phyloP scores from a whole-genome alignment of 1,284 basidiomycete genomes.

The Flammula alnicola region DNA sequence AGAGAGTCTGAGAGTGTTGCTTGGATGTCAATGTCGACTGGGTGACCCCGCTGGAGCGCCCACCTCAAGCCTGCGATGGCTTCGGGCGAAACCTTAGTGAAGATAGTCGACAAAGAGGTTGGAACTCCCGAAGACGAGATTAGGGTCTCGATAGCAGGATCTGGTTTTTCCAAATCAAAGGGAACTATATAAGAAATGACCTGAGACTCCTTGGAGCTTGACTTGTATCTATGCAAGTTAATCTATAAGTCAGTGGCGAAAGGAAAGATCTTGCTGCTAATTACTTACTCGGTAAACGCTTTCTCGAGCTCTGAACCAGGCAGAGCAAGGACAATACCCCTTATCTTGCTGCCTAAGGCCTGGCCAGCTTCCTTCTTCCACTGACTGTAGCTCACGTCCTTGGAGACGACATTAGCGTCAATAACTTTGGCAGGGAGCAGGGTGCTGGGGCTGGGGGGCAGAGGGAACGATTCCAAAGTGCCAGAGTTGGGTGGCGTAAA shows the following conservation, averaged over 20 bases:
- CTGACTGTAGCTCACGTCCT: conserved; percentile 40
- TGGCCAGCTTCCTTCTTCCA: conserved; percentile 61
- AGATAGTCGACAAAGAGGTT: conserved; percentile 60
- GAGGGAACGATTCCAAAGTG: conserved; percentile 65
- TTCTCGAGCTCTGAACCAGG: conserved; percentile 45
- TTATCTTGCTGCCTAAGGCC: conserved; percentile 47
- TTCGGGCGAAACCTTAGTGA: conserved; percentile 50
- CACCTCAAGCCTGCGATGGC: conserved; percentile 59
- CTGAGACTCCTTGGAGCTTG: conserved; percentile 37
- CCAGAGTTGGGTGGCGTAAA: conserved; percentile 72
- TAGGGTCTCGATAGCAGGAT: conserved; percentile 43
- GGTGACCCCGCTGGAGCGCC: conserved; percentile 63
- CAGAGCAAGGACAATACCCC: conserved; percentile 58
- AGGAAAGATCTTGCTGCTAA: conserved; percentile 6
- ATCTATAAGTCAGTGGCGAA: conserved; percentile 8
- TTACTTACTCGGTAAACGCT: conserved; percentile 43
- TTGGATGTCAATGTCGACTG: conserved; percentile 72
- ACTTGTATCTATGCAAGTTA: conserved; percentile 36
- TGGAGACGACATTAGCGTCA: conserved; percentile 64
- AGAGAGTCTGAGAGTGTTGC: conserved; percentile 57
- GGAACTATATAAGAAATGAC: conserved; percentile 61
- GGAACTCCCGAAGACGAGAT: conserved; percentile 46
- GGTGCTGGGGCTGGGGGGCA: conserved; percentile 70
- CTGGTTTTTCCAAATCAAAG: conserved; percentile 56
- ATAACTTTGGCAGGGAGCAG: conserved; percentile 66